Base-by-base conservation (phyloP, 345 rosid genomes). In the Pistacia atlantica region DNA sequence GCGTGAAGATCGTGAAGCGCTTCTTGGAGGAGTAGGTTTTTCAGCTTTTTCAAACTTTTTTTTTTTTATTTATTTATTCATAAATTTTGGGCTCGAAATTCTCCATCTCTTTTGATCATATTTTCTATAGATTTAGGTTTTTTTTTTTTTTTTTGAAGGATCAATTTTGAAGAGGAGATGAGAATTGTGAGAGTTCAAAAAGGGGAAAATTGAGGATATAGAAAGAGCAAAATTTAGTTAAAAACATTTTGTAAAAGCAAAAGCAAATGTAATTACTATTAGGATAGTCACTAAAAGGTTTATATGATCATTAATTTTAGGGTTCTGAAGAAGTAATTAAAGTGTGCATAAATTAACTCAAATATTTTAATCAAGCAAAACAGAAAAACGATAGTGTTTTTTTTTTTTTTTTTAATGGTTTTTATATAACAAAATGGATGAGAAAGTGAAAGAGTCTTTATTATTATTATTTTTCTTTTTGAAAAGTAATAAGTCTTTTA, bases 21-120 rank as follows among this genome's bases (percentile, higher is more conserved):
- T 96, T 96, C 79, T 77, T 92, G 90, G 80, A 85, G 73, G 83
- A 89, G 89, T 87, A 92, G 95, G 87, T 86, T 79, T 80, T 78
- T 72, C 85, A 79, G 84, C 84, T 63, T 73, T 84, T 81, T 75
- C 80, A 83, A 81, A 74, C 86, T 77, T 1, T 35, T 46, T 38
- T 49, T 45, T 45, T 58, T 51, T 76, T 28, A 54, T 20, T 59
- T 61, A 59, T 28, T 46, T 58, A 20, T 33, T 2, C n/a, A 3
- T 52, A 8, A 1, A 22, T 42, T 42, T 42, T 42, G 46, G 9
- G 46, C 9, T 42, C 46, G 8, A 42, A 42, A 42, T 5, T 56
- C 31, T 58, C 64, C 20, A 56, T 69, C 16, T n/a, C 6, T 0
- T 37, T 31, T 42, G 3, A 20, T 7, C 22, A 5, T 66, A 12